phyloP scores from a whole-genome alignment of 1,284 basidiomycete genomes.

The Ustanciosporium gigantosporum region DNA sequence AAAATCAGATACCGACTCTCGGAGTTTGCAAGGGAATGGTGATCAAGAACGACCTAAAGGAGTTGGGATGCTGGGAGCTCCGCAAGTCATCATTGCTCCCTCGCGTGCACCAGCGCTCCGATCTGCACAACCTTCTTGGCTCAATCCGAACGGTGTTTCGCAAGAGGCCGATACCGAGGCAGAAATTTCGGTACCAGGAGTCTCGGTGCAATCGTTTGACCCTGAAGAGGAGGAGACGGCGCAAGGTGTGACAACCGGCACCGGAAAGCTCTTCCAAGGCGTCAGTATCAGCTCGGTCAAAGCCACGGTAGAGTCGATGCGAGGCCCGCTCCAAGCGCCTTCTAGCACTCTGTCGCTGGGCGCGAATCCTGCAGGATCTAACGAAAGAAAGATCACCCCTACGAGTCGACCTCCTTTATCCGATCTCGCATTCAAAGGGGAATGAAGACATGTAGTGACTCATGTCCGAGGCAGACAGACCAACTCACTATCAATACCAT shows the following conservation, averaged over 20 bases:
- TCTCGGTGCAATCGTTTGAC: conserved; percentile 50
- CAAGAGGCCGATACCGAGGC: conserved; percentile 2
- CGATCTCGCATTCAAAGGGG: no score
- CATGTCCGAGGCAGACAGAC: no score
- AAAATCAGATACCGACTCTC: background rate
- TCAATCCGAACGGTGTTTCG: background rate
- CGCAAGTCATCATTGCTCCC: conserved; percentile 25
- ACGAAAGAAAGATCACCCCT: conserved; percentile 1
- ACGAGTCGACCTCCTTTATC: background rate
- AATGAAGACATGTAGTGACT: no score
- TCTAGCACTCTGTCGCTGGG: no score
- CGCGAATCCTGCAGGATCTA: background rate
- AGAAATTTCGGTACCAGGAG: conserved; percentile 40
- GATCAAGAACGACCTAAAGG: background rate
- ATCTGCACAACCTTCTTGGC: conserved; percentile 19
- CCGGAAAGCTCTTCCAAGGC: conserved; percentile 29
- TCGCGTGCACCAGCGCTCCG: conserved; percentile 15
- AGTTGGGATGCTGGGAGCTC: no score
- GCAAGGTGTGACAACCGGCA: conserved; percentile 1
- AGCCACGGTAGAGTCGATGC: conserved; percentile 53
- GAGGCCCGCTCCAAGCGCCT: conserved; percentile 20
- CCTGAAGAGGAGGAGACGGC: conserved; percentile 11
- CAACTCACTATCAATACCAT: no score
- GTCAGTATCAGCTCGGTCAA: conserved; percentile 54
- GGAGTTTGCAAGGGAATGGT: no score